Evolutionary conservation across 1,284 basidiomycete species (phyloP), one percentile per base, ranked within the genome.

Genomic region (Volvariella surrecta): DNA sequence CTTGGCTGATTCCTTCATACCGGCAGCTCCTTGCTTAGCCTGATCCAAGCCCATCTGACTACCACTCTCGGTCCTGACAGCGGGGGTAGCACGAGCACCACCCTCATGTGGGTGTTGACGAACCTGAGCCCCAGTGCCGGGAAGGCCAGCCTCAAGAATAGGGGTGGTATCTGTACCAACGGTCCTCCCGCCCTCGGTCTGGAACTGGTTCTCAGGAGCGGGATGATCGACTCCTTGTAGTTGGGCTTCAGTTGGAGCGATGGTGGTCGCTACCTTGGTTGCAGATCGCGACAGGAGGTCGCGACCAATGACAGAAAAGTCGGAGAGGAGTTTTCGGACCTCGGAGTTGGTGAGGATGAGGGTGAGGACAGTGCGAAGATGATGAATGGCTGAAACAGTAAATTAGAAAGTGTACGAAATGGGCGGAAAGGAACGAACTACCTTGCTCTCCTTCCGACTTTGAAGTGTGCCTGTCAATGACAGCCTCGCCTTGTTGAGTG

Each of bases 261-360:
- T 68, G 22, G 62, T 61, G 44, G 80, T 74, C n/a, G 89, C 87
- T 7, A 76, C 83, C 61, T 91, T 88, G 52, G 70, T 61, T 0
- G 88, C 85, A 20, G 78, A 79, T 40, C 78, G 81, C 15, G 89
- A 81, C 49, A 95, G 82, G 45, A 96, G 69, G 63, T 95, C 90
- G 44, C 91, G 85, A 0, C 89, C 90, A 46, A 94, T 81, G 50
- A 89, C 60, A 20, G 80, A 79, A 52, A 90, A 78, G 63, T 95
- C 91, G 28, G 76, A 76, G 44, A 92, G 61, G 42, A 94, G 81
- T 63, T 96, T 96, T 57, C 91, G 85, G 31, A 89, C 83, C 66
- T 96, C 93, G 1, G 82, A 83, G 67, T 95, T 96, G 59, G 91
- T 94, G 51, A 90, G 70, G 55, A 96, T 73, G 52, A 96, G 82